These are phyloP conservation scores for Saccharomyces hybrid DNA, from an alignment of 1,139 yeast species.

Conservation along the genomic window DNA sequence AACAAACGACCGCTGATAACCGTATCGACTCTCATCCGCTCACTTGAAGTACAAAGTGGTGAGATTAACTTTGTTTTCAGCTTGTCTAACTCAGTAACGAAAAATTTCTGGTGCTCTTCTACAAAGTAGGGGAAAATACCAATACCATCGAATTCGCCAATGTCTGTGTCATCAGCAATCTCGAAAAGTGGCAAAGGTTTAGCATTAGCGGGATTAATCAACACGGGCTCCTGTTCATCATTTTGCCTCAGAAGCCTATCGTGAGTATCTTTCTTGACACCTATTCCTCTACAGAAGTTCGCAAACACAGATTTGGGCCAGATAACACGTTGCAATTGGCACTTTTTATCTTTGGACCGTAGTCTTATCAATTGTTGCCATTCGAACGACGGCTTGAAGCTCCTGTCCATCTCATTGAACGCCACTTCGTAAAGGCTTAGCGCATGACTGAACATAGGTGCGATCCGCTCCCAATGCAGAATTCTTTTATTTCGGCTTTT, in stretches of 20 bases:
- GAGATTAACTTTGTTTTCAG: conserved; percentile 12
- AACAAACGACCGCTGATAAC: not conserved
- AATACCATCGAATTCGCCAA: conserved; percentile 12
- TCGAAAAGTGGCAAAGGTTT: conserved; percentile 10
- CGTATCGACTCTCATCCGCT: not conserved
- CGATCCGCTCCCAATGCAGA: not conserved
- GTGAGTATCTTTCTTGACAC: conserved; percentile 7
- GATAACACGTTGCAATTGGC: conserved; percentile 6
- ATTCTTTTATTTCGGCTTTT: not conserved
- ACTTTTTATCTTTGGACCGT: conserved; percentile 3
- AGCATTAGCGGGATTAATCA: conserved; percentile 13
- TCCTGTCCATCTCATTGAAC: not conserved
- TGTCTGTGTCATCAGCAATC: conserved; percentile 9
- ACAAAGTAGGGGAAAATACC: conserved; percentile 21
- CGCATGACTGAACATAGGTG: not conserved
- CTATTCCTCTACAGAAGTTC: conserved; percentile 18
- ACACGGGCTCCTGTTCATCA: not conserved
- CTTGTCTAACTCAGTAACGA: conserved; percentile 10
- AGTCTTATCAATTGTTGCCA: conserved; percentile 9
- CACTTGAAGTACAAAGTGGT: conserved; percentile 4
- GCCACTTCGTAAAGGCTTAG: not conserved
- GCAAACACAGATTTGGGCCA: conserved; percentile 19
- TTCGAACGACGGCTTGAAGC: conserved; percentile 3
- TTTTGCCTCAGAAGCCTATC: not conserved
- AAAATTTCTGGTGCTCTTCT: conserved; percentile 9